These are phyloP conservation scores for Tetracladium setigerum DNA, from an alignment of 495 filamentous ascomycete genomes.

Conservation along the genomic window DNA sequence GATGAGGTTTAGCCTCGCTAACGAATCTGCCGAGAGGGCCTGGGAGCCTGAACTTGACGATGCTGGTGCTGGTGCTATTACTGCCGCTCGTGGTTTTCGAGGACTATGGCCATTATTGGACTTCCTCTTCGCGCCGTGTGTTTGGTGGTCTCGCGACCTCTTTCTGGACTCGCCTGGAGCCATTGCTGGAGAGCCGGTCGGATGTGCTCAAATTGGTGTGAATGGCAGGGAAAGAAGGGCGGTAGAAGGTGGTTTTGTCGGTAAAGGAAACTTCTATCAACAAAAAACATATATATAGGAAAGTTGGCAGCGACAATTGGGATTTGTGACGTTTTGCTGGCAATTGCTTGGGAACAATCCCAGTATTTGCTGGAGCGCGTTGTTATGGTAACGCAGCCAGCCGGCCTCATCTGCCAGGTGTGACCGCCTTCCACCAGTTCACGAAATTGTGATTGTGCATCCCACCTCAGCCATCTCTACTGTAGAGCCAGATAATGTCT, in stretches of 20 bases:
- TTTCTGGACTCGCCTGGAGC: slow-evolving; percentile 18
- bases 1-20: slow-evolving; percentile 53
- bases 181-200: slow-evolving; percentile 7
- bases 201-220: not conserved
- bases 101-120: slow-evolving; percentile 10
- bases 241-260: no score
- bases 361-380: not conserved
- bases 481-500: no score
- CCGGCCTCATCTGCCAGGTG: no score
- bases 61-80: slow-evolving; percentile 5
- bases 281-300: no score
- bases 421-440: no score
- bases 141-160: slow-evolving; percentile 12
- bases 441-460: no score
- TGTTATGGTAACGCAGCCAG: not conserved
- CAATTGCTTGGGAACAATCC: no score
- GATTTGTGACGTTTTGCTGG: no score
- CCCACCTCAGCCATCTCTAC: no score
- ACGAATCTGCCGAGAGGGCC: slow-evolving; percentile 45
- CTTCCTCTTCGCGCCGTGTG: slow-evolving; percentile 3
- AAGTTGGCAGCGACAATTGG: no score
- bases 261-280: no score
- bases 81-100: slow-evolving; percentile 24
- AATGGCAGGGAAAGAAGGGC: no score
- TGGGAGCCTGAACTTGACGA: slow-evolving; percentile 26